Evolutionary conservation across 192 early-diverging fungal species (phyloP).

Genomic region (Backusella tuberculispora): DNA sequence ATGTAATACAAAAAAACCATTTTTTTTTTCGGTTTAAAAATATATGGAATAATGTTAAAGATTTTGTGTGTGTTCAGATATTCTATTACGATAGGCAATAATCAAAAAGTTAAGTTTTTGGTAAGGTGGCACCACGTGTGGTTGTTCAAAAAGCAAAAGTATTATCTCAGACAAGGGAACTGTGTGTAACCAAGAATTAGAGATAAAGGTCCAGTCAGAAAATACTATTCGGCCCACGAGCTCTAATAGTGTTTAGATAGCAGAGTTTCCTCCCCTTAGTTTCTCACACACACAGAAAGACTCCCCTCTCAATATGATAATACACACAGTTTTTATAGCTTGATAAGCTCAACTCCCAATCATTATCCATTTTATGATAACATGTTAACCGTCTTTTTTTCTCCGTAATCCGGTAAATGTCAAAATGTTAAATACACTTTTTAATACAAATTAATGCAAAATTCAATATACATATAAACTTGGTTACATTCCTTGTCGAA

Average conservation of each 20-base stretch:
- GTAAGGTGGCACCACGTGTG: conserved; percentile 9
- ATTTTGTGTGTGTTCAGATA: neutral
- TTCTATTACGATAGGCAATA: neutral
- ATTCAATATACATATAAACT: neutral
- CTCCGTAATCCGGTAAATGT: conserved; percentile 1
- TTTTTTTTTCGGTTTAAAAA: neutral
- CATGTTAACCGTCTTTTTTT: neutral
- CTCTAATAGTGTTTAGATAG: neutral
- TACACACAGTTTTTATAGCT: neutral
- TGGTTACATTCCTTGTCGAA: neutral
- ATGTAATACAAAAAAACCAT: neutral
- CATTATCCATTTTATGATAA: neutral
- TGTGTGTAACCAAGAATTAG: neutral
- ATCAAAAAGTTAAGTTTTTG: neutral
- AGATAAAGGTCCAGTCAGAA: neutral
- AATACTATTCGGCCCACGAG: neutral
- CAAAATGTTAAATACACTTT: conserved; percentile 4
- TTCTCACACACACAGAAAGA: neutral
- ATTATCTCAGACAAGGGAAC: neutral
- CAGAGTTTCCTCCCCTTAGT: neutral
- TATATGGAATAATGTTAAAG: too few species aligned
- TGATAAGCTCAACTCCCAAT: neutral
- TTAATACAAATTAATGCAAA: neutral
- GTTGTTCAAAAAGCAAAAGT: neutral
- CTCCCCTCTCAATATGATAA: too few species aligned